phyloP scores from a whole-genome alignment of 2,329 filamentous ascomycete genomes.

The Arthroderma sp. region DNA sequence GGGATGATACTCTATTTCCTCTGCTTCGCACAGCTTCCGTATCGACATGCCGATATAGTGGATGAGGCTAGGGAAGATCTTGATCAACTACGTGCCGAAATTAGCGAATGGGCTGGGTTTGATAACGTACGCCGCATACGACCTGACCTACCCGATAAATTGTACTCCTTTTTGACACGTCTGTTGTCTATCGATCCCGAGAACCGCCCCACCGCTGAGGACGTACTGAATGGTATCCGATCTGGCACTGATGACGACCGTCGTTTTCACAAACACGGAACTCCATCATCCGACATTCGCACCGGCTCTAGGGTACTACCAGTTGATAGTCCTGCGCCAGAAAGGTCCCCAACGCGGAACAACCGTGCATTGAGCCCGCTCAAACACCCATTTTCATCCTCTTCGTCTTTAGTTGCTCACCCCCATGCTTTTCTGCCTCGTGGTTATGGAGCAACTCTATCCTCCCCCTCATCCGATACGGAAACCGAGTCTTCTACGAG shows the following conservation, averaged over 20 bases:
- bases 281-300: slow-evolving; percentile 21
- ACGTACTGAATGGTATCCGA: slow-evolving; percentile 68
- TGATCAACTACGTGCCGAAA: slow-evolving; percentile 71
- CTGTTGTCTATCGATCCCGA: slow-evolving; percentile 65
- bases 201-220: slow-evolving; percentile 69
- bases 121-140: slow-evolving; percentile 61
- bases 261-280: slow-evolving; percentile 23
- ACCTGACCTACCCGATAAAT: slow-evolving; percentile 68
- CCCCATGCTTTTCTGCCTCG: too few species aligned
- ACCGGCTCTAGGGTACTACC: slow-evolving; percentile 26
- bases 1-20: slow-evolving; percentile 99
- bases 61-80: slow-evolving; percentile 89
- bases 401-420: too few species aligned
- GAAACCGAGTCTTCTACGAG: neutral
- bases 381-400: too few species aligned
- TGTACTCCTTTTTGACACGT: slow-evolving; percentile 73
- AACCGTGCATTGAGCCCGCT: too few species aligned
- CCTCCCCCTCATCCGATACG: neutral
- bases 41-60: slow-evolving; percentile 66
- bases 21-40: slow-evolving; percentile 84
- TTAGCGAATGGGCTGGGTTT: slow-evolving; percentile 76
- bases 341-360: slow-evolving; percentile 5
- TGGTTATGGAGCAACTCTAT: neutral
- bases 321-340: slow-evolving; percentile 21
- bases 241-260: slow-evolving; percentile 36